A percentile compares a stretch with the other conserved stretches of the same genome.
These are phyloP conservation scores for Cytospora schulzeri DNA, from an alignment of 2,329 filamentous ascomycete species.

Conservation along the genomic window DNA sequence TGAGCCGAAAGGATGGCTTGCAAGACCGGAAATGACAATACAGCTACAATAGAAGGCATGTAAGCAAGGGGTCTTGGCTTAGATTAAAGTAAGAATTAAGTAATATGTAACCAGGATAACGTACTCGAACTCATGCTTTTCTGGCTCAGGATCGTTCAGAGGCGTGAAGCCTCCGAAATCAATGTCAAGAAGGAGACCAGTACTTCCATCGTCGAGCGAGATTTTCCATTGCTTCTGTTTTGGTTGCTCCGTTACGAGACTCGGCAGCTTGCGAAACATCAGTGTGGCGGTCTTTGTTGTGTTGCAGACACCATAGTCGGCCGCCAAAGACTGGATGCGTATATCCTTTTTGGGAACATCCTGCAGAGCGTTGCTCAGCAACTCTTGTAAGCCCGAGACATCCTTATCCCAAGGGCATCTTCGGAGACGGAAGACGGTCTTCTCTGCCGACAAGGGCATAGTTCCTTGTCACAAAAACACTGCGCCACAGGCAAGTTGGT, in stretches of 20 bases:
- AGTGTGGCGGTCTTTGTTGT: not conserved
- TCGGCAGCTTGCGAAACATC: not conserved
- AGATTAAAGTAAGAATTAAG: no score
- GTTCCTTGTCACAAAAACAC: not conserved
- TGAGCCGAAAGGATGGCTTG: slow-evolving; percentile 26
- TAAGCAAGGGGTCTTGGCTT: not conserved
- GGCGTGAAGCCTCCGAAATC: not conserved
- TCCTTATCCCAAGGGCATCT: not conserved
- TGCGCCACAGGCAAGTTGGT: not conserved
- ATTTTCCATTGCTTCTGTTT: not conserved
- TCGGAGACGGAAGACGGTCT: not conserved
- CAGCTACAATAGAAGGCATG: slow-evolving; percentile 3
- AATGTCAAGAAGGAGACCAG: not conserved
- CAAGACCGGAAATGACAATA: slow-evolving; percentile 21
- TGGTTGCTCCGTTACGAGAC: not conserved
- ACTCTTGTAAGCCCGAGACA: not conserved
- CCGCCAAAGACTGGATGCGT: not conserved
- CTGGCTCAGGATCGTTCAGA: not conserved
- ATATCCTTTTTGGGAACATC: not conserved
- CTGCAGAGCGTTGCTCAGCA: not conserved
- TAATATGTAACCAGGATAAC: not conserved
- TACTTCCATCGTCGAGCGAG: not conserved
- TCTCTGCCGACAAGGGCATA: not conserved
- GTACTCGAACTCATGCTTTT: not conserved
- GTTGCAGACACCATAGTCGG: not conserved